Evolutionary conservation across 2,329 filamentous ascomycete genomes (phyloP), one percentile per base, ranked within the genome.

Genomic region (Colletotrichum chlorophyti): DNA sequence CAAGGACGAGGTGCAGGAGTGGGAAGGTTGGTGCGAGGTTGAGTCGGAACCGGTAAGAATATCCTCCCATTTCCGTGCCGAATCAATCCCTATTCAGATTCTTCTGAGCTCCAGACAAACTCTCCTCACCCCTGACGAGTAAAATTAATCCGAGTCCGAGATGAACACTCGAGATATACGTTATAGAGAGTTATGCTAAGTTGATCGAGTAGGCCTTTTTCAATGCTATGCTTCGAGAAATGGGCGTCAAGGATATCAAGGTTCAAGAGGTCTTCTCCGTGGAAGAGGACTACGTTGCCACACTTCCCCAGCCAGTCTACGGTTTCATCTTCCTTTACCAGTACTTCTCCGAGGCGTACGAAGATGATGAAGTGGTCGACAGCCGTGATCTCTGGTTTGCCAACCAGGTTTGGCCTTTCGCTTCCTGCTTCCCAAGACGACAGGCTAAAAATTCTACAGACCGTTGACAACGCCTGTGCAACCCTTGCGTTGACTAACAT

Each of bases 401-500:
- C 24, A 97, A 97, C 68, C 94, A 96, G 76, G 89, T 91, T 69
- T 66, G 26, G 21, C 24, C 2, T 11, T 51, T 11, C 1, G 19
- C 21, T 31, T 15, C 49, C 27, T 5, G 27, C 23, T 31, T 6
- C 24, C 24, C 19, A 6, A 17, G 19, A 37, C 11, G 23, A 6
- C 21, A 19, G 7, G 21, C 52, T 58, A 9, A 58, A 26, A 14
- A 21, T 8, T 10, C 5, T 26, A 11, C 61, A 94, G 88, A 92
- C 91, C 1, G 89, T 87, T 0, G 82, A 85, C 53, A 96, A 96
- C 72, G 89, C 92, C 23, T 99, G 95, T 74, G 95, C 92, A 17
- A 95, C 91, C n/a, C 86, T 97, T 41, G 93, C 95, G 4, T 80
- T 98, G 64, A 83, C 97, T 65, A 98, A 98, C 67, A 96, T 97